Base-by-base conservation (phyloP, 2,329 filamentous ascomycete species). In the Aureobasidium sp. region DNA sequence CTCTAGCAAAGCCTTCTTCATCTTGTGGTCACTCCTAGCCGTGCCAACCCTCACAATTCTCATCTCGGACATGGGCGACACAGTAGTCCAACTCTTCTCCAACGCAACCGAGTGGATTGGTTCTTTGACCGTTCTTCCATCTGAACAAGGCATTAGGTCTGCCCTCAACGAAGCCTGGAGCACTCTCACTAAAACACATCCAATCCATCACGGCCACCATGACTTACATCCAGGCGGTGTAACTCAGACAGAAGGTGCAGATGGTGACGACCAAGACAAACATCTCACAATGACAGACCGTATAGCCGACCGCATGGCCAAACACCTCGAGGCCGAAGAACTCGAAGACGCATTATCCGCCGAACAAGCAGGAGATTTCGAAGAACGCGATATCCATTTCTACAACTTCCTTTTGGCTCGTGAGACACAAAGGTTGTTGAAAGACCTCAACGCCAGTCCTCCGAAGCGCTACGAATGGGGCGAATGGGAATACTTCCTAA, bases 91-190 rank as follows among this genome's bases (percentile, higher is more conserved):
- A 63, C 72, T 73, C 9, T 78, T 85, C 70, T 78, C 79, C 26
- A 80, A 84, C 52, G 63, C 79, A n/a, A 83, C 81, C 0, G 78
- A 82, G n/a, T 83, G 78, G 75, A 64, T 83, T 5, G 82, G 81
- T 13, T 78, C 80, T 34, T 66, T 84, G 27, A 84, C 82, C 2
- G 76, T 84, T 20, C 69, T 84, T 1, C 82, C 82, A 1, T 77
- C 76, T 9, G 80, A 82, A 36, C 66, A 76, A 55, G 76, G 76
- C 9, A 66, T 78, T 10, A 70, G 67, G 13, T 69, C 73, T 0
- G 72, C 73, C 6, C 64, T 75, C 1, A 74, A 73, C 48, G 62
- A 59, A 5, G 61, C 60, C 17, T 26, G 65, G 36, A 44, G 56
- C 34, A 64, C 60, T 20, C 66, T 71, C 61, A 6, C 60, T 43